Base-by-base conservation (phyloP, 2,329 filamentous ascomycete genomes). In the Paraphaeosphaeria sporulosa region DNA sequence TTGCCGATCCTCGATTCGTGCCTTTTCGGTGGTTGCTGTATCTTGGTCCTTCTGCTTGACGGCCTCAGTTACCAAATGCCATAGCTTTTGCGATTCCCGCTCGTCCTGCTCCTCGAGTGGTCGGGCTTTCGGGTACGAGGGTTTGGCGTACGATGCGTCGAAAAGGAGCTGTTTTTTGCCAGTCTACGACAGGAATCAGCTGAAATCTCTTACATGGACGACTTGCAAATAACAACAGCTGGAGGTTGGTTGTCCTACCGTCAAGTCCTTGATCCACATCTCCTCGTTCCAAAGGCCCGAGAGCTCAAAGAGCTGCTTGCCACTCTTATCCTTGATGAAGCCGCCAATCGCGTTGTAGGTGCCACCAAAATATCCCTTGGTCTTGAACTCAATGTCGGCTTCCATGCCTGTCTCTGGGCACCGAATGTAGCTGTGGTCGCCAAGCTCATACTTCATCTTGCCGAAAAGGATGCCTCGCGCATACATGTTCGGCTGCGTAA, bases 401-500 rank as follows among this genome's bases (percentile, higher is more conserved):
- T 89, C 86, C 19, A 99, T 84, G 59, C 93, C 90, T 19, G 93
- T 86, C 76, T 98, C 94, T 0, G 94, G 93, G 77, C 95, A 98
- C 66, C 90, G 87, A 21, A 99, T 92, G 70, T 93, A 92, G 76
- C 94, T 97, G 81, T 97, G 94, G 76, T 98, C 94, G 65, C 94
- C 95, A 8, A 99, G 87, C 81, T 99, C 95, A 79, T 98, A 99
- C 79, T 97, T 98, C 95, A 99, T 98, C 79, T 97, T 98, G 50
- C 95, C 95, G 72, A 99, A 97, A 9, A 99, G 84, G 61, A 99
- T 98, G 38, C 95, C 94, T 63, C 95, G 88, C 23, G 94, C 95
- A 78, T 99, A 99, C 93, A 99, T 99, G 82, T 99, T 99, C 19
- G 95, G 95, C 74, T 99, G 95, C 4, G 95, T 98, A 55, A 98